Evolutionary conservation across 2,329 filamentous ascomycete genomes (phyloP).

Genomic region (Pseudogymnoascus sp.): DNA sequence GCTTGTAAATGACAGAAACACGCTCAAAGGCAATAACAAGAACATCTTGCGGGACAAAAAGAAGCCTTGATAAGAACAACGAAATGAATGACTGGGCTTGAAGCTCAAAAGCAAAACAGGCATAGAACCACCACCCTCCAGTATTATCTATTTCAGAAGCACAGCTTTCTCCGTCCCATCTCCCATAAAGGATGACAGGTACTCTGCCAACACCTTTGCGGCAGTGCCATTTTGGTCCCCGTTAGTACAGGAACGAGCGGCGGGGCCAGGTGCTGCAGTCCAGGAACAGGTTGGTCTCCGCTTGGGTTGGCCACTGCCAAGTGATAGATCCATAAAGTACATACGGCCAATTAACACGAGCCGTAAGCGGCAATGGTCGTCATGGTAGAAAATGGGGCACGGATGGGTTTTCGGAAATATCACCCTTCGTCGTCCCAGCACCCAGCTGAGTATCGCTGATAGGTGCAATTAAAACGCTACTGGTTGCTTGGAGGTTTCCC

Average conservation of each 20-base stretch:
- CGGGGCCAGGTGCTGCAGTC: background rate
- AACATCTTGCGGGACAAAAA: background rate
- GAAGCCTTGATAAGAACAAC: background rate
- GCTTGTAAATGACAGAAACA: background rate
- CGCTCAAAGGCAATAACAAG: background rate
- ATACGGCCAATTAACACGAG: background rate
- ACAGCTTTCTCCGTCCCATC: background rate
- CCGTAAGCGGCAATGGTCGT: background rate
- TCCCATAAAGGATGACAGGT: background rate
- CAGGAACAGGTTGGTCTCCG: background rate
- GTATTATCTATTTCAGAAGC: background rate
- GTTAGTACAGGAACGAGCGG: background rate
- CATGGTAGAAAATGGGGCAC: background rate
- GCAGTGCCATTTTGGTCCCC: background rate
- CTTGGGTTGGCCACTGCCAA: background rate
- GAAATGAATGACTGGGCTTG: background rate
- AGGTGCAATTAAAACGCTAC: background rate
- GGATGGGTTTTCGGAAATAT: background rate
- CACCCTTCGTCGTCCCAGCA: background rate
- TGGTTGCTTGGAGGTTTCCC: background rate
- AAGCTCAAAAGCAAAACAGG: slow-evolving; percentile 3
- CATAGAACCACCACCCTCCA: background rate
- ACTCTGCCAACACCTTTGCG: background rate
- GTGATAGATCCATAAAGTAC: background rate
- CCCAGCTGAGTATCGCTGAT: background rate